Percentiles rank a stretch among this genome's conserved stretches.
phyloP scores from a whole-genome alignment of 2,329 filamentous ascomycete genomes.

The Akanthomyces dipterigenus region DNA sequence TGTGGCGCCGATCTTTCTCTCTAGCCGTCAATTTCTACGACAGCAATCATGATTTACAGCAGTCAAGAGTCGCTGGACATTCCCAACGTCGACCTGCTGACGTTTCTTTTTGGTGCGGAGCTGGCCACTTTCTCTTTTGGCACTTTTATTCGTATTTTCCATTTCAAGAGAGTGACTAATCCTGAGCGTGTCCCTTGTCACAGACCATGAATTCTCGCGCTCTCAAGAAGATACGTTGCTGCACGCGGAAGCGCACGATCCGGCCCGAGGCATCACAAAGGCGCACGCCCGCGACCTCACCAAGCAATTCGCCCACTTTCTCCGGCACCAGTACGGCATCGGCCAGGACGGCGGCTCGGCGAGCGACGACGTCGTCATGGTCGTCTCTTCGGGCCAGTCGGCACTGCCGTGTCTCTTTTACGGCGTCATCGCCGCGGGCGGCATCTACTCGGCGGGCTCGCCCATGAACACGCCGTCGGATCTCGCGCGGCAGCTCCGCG shows the following conservation, averaged over 20 bases:
- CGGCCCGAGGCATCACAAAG: constrained; percentile 47
- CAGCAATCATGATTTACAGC: constrained; percentile 29
- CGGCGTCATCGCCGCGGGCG: constrained; percentile 51
- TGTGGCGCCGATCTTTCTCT: not conserved
- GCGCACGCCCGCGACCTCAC: constrained; percentile 40
- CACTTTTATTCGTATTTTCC: not conserved
- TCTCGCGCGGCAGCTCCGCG: constrained; percentile 37
- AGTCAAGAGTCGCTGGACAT: constrained; percentile 24
- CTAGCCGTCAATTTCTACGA: not conserved
- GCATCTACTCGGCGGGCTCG: constrained; percentile 50
- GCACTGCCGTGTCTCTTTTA: constrained; percentile 48
- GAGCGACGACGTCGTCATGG: constrained; percentile 49
- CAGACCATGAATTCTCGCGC: constrained; percentile 27
- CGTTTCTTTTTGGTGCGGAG: constrained; percentile 35
- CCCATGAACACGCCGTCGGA: constrained; percentile 44
- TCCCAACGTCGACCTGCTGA: constrained; percentile 36
- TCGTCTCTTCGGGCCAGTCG: constrained; percentile 50
- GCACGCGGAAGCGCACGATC: constrained; percentile 51
- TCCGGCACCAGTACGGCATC: constrained; percentile 46
- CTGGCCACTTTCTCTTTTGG: not conserved
- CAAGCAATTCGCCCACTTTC: constrained; percentile 46
- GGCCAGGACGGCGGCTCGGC: constrained; percentile 37
- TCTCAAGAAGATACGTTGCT: constrained; percentile 43
- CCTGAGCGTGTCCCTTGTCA: not conserved
- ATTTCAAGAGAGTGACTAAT: too few species aligned